Evolutionary conservation across 1,139 yeast species (phyloP), one percentile per base, ranked within the genome.

Genomic region (Kodamaea sp.): DNA sequence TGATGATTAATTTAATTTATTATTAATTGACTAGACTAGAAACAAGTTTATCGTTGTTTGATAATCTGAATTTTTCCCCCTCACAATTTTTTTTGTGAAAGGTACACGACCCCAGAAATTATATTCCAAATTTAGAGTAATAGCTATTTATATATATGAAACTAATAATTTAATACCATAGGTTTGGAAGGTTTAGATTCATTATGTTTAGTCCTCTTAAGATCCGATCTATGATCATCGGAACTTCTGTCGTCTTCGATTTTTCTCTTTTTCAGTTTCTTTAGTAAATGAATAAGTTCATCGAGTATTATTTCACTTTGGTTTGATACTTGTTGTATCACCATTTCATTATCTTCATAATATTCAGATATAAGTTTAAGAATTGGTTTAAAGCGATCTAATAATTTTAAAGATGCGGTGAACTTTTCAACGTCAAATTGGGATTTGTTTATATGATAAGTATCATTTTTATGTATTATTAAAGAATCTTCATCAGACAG

Each of bases 111-210:
- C 20, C 20, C 4, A 15, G n/a, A 15, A 15, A 15, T 15, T 15
- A 15, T 3, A 15, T 15, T 15, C 20, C 20, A 15, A 15, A 3
- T 15, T 15, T 15, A 15, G 20, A 15, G 20, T 15, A 15, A 15
- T n/a, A n/a, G 4, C 20, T 15, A 15, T 15, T 15, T 15, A 15
- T 15, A 15, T 15, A 15, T 15, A 15, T 15, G 20, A 15, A 22
- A 8, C 31, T 38, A 47, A 27, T 47, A 45, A 31, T 47, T 44
- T 36, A 45, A 38, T 8, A 46, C 40, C 28, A 44, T 34, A 7
- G 40, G 37, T 35, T 46, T 43, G 8, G 37, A 7, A 7, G 40
- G 37, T 35, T 46, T 43, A 6, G 37, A 7, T 27, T 37, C 30
- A 5, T 38, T 41, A 9, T 32, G 29, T 29, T 33, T 35, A 6